Conservation (phyloP, 495 filamentous ascomycete genomes). For the Penicillium malachiteum region DNA sequence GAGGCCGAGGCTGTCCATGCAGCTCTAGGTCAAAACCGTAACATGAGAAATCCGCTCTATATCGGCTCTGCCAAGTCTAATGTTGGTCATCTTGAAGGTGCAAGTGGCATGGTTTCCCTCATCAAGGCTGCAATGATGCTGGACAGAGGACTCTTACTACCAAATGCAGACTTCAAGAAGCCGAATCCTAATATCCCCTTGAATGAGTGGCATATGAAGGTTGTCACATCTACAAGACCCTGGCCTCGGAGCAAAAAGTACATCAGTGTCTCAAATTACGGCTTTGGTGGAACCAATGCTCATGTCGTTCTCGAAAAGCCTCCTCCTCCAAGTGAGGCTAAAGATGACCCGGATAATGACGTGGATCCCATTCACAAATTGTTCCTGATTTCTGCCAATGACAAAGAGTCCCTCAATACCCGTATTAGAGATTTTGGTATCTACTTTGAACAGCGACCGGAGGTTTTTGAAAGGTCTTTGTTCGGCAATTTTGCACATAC, state of each 20-base stretch:
- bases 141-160: constrained; percentile 46
- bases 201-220: constrained; percentile 28
- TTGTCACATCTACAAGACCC: constrained; percentile 14
- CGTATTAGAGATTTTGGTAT: constrained; percentile 28
- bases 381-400: constrained; percentile 31
- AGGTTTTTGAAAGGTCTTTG: constrained; percentile 30
- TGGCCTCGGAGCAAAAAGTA: constrained; percentile 34
- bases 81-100: constrained; percentile 57
- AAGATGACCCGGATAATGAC: constrained; percentile 15
- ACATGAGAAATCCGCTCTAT: constrained; percentile 32
- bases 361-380: constrained; percentile 25
- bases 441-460: constrained; percentile 32
- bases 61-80: constrained; percentile 40
- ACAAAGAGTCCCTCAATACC: constrained; percentile 26
- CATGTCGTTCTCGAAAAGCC: constrained; percentile 51
- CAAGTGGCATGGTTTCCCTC: constrained; percentile 56
- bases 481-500: constrained; percentile 33
- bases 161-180: constrained; percentile 37
- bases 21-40: constrained; percentile 41
- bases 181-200: constrained; percentile 35
- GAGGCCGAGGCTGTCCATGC: constrained; percentile 42
- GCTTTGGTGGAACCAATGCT: constrained; percentile 63
- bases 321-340: constrained; percentile 8
- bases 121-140: constrained; percentile 61
- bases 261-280: constrained; percentile 58